phyloP scores from a whole-genome alignment of 2,329 filamentous ascomycete genomes.

The Paraconiothyrium brasiliense region DNA sequence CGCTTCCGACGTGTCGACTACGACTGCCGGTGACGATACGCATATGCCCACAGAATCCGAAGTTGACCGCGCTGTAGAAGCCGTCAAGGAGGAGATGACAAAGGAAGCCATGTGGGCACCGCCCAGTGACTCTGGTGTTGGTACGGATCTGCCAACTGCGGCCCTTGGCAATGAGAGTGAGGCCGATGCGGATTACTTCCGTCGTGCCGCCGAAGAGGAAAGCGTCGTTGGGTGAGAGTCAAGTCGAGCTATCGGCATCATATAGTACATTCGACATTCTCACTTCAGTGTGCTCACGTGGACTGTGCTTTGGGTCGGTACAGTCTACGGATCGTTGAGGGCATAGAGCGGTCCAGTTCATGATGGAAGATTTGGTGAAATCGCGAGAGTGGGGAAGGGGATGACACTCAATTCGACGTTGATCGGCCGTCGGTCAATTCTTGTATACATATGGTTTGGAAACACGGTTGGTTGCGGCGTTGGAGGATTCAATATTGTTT shows the following conservation, averaged over 20 bases:
- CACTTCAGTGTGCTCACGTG: background rate
- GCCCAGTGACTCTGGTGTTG: slow-evolving; percentile 50
- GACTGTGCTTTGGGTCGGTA: background rate
- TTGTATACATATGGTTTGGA: slow-evolving; percentile 3
- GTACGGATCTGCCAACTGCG: slow-evolving; percentile 49
- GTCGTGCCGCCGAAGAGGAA: slow-evolving; percentile 48
- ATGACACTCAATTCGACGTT: background rate
- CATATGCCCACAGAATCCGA: slow-evolving; percentile 44
- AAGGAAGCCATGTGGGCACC: slow-evolving; percentile 30
- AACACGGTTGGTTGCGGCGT: background rate
- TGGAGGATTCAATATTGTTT: background rate
- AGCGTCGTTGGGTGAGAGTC: slow-evolving; percentile 43
- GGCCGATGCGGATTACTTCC: slow-evolving; percentile 48
- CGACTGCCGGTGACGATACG: slow-evolving; percentile 29
- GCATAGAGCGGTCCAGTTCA: background rate
- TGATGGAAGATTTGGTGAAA: background rate
- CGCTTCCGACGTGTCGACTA: slow-evolving; percentile 32
- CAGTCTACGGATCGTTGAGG: background rate
- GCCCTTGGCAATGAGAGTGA: slow-evolving; percentile 32
- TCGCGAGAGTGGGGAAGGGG: background rate
- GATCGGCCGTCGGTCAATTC: background rate
- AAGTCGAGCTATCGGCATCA: background rate
- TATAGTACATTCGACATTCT: background rate
- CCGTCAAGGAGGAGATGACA: slow-evolving; percentile 42
- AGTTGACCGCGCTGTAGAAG: slow-evolving; percentile 41